phyloP scores from a whole-genome alignment of 495 filamentous ascomycete species.

The Penicillium antarcticum region DNA sequence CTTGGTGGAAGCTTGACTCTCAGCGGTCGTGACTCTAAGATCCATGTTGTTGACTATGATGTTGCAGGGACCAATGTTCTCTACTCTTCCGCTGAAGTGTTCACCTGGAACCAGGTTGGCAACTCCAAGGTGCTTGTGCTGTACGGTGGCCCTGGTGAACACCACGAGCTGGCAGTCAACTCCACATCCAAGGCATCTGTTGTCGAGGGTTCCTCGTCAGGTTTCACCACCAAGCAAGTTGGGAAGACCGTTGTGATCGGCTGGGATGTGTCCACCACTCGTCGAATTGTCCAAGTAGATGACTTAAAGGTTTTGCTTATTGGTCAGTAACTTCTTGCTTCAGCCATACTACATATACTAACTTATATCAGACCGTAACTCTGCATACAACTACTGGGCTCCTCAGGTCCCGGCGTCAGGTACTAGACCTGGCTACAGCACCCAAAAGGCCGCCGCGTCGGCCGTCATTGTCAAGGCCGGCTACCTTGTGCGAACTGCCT shows the following conservation, averaged over 20 bases:
- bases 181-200: conserved; percentile 36
- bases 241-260: conserved; percentile 51
- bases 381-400: conserved; percentile 75
- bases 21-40: conserved; percentile 71
- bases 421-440: conserved; percentile 34
- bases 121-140: conserved; percentile 60
- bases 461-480: conserved; percentile 67
- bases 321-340: conserved; percentile 20
- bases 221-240: conserved; percentile 38
- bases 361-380: conserved; percentile 53
- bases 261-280: conserved; percentile 49
- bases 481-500: conserved; percentile 69
- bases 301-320: conserved; percentile 55
- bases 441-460: conserved; percentile 35
- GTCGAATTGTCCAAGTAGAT: conserved; percentile 54
- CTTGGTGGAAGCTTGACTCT: conserved; percentile 59
- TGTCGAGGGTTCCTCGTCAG: conserved; percentile 45
- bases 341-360: neutral
- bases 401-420: conserved; percentile 45
- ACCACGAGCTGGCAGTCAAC: conserved; percentile 63
- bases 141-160: conserved; percentile 67
- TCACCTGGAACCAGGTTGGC: conserved; percentile 65
- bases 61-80: conserved; percentile 60
- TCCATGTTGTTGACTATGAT: conserved; percentile 71
- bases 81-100: conserved; percentile 75